Percentiles rank a stretch among this genome's conserved stretches.
These are phyloP conservation scores for Pseudophaeomoniella oleicola DNA, from an alignment of 2,329 filamentous ascomycete species.

Conservation along the genomic window DNA sequence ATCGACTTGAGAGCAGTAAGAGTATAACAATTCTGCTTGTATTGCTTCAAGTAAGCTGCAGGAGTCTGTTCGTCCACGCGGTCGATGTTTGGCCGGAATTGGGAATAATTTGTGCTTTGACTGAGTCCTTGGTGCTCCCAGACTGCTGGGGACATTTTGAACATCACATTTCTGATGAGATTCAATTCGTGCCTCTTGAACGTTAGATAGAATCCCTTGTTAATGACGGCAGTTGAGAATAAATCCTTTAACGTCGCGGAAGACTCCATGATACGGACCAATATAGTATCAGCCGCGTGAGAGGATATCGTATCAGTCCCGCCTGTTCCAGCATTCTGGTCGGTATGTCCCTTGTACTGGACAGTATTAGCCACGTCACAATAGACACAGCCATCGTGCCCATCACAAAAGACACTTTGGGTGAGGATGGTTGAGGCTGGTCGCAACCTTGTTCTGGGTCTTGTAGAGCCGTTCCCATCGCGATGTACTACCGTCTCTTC, in stretches of 20 bases:
- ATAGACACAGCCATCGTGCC: too few relatives aligned
- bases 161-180: conserved; percentile 36
- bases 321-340: too few relatives aligned
- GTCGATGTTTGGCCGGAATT: conserved; percentile 27
- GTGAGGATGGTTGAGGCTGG: too few relatives aligned
- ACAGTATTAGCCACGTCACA: too few relatives aligned
- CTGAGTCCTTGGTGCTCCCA: conserved; percentile 47
- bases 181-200: conserved; percentile 43
- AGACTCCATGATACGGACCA: conserved; percentile 35
- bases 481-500: too few relatives aligned
- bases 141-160: conserved; percentile 40
- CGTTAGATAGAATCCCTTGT: conserved; percentile 40
- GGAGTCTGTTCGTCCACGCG: conserved; percentile 40
- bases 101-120: conserved; percentile 28
- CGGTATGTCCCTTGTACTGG: too few relatives aligned
- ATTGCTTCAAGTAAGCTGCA: conserved; percentile 34
- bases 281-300: conserved; percentile 32
- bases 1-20: conserved; percentile 40
- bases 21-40: conserved; percentile 37
- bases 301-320: too few relatives aligned
- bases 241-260: conserved; percentile 38
- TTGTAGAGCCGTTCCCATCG: too few relatives aligned
- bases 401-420: too few relatives aligned
- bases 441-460: too few relatives aligned
- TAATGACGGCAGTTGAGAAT: conserved; percentile 38